These are phyloP conservation scores for Nicotiana benthamiana DNA, from an alignment of 257 asterid species.

Conservation along the genomic window DNA sequence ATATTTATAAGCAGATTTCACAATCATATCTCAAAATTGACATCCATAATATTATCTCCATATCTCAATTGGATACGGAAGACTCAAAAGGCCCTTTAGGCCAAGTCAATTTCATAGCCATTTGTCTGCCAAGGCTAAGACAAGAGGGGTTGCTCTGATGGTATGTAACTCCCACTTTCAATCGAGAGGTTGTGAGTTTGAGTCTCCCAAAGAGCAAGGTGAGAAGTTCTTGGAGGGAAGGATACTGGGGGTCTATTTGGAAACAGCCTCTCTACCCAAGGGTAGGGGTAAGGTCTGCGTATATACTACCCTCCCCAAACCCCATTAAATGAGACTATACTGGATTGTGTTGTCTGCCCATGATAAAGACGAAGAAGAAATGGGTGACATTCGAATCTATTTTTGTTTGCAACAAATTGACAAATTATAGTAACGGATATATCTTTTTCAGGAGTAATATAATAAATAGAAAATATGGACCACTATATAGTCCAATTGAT, in stretches of 20 bases:
- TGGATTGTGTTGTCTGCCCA: too few species aligned
- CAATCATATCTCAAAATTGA: not conserved
- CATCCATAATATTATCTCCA: not conserved
- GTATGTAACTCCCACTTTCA: too few species aligned
- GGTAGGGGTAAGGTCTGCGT: too few species aligned
- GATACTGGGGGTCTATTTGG: too few species aligned
- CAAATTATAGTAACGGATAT: not conserved
- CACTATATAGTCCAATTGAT: not conserved
- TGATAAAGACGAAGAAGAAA: not conserved
- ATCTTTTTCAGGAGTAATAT: not conserved
- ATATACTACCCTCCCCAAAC: too few species aligned
- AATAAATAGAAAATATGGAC: not conserved
- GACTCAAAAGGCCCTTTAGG: not conserved
- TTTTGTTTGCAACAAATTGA: not conserved
- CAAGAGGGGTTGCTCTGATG: too few species aligned
- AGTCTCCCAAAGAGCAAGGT: too few species aligned
- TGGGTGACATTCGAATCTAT: not conserved
- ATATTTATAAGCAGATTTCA: not conserved
- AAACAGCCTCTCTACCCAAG: too few species aligned
- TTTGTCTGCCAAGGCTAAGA: not conserved
- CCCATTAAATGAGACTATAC: too few species aligned
- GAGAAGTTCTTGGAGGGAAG: too few species aligned
- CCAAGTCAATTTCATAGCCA: not conserved
- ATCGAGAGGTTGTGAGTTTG: too few species aligned
- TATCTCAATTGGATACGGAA: not conserved